Conservation (phyloP, 2,329 filamentous ascomycete genomes). For the Fusarium bactridioides region DNA sequence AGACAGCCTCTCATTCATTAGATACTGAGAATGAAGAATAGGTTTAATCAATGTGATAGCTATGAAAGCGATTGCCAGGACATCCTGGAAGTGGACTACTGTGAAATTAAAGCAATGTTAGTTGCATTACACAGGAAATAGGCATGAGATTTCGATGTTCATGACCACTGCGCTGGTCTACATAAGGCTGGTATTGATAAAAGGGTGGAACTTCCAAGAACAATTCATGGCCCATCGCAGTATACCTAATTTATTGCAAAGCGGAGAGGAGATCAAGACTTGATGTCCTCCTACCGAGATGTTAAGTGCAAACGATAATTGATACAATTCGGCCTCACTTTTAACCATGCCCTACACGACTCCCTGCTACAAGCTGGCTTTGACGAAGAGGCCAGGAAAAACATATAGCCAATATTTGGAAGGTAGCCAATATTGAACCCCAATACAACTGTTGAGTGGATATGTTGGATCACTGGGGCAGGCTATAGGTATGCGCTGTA, state of each 20-base stretch:
- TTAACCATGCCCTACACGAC: neutral
- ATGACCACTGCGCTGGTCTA: neutral
- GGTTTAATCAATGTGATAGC: neutral
- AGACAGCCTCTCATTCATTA: neutral
- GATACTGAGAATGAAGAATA: neutral
- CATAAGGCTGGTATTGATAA: neutral
- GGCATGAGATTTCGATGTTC: neutral
- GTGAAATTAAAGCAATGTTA: no score
- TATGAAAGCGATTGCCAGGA: neutral
- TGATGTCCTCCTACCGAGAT: neutral
- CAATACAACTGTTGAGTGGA: neutral
- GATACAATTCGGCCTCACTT: neutral
- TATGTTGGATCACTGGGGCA: neutral
- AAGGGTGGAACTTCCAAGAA: neutral
- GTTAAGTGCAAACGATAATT: neutral
- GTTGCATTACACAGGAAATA: neutral
- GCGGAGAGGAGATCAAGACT: neutral
- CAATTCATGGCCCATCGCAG: neutral
- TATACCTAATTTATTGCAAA: neutral
- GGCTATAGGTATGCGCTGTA: neutral
- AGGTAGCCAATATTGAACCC: neutral
- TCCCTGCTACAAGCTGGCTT: neutral
- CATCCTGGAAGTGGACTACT: neutral
- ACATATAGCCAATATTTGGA: neutral
- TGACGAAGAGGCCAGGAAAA: neutral